These are phyloP conservation scores for Dimocarpus longan DNA, from an alignment of 345 rosid species.

Conservation along the genomic window DNA sequence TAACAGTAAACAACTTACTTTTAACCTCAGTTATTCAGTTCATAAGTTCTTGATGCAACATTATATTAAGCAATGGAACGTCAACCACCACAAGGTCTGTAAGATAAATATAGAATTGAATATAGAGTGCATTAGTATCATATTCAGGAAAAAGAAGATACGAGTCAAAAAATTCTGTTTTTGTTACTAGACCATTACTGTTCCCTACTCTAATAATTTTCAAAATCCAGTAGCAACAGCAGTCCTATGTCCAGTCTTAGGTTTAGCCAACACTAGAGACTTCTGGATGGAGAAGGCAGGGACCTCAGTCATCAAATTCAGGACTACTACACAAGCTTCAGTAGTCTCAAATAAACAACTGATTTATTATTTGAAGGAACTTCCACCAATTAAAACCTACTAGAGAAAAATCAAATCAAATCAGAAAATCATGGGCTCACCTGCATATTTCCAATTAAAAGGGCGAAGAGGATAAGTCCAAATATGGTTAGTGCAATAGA, in stretches of 20 bases:
- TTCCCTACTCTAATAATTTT: too few relatives aligned
- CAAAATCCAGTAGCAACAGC: not conserved
- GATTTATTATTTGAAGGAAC: not conserved
- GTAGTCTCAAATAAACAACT: slow-evolving; percentile 9
- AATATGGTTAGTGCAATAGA: slow-evolving; percentile 80
- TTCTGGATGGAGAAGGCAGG: not conserved
- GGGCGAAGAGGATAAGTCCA: slow-evolving; percentile 95
- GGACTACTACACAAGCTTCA: not conserved
- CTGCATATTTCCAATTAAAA: slow-evolving; percentile 99
- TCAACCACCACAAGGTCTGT: not conserved
- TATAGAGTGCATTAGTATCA: not conserved
- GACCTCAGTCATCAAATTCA: not conserved
- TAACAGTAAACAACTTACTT: not conserved
- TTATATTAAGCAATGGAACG: not conserved
- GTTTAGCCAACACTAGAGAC: not conserved
- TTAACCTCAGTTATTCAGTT: not conserved
- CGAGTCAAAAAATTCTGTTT: not conserved
- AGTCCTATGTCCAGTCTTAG: not conserved
- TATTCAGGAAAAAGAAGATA: not conserved
- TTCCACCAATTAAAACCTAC: not conserved
- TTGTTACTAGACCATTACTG: too few relatives aligned
- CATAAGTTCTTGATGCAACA: not conserved
- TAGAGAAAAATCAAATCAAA: not conserved
- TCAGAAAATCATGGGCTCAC: slow-evolving; percentile 34
- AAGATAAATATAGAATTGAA: not conserved